Conservation (phyloP, 179 eudicot species). For the Heliamphora pulchella region DNA sequence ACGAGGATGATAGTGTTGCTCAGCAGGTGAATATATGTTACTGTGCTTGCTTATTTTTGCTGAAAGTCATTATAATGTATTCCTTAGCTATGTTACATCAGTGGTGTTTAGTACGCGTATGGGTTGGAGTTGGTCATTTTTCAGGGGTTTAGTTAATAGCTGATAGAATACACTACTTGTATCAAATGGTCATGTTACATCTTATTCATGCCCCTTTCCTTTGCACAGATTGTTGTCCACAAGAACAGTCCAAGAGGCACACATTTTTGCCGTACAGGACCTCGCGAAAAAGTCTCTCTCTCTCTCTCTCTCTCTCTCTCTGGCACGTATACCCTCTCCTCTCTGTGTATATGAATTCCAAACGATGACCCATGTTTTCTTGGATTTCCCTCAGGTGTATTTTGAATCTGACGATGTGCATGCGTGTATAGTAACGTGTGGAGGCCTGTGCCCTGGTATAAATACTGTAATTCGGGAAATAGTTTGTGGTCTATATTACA, state of each 20-base stretch:
- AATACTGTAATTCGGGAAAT: slow-evolving; percentile 84
- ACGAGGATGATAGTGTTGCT: slow-evolving; percentile 58
- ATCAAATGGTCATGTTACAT: not conserved
- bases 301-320: not conserved
- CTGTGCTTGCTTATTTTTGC: not conserved
- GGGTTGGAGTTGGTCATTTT: not conserved
- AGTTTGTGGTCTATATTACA: slow-evolving; percentile 61
- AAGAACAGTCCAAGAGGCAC: slow-evolving; percentile 25
- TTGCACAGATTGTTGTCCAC: slow-evolving; percentile 23
- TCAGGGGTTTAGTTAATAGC: not conserved
- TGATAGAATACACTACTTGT: not conserved
- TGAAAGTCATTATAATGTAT: not conserved
- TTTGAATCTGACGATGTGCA: slow-evolving; percentile 57
- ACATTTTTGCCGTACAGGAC: slow-evolving; percentile 29
- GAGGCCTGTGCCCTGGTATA: slow-evolving; percentile 88
- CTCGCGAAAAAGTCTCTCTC: slow-evolving; percentile 23
- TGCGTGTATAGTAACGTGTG: slow-evolving; percentile 80
- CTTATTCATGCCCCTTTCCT: slow-evolving; percentile 1
- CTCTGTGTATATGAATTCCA: not conserved
- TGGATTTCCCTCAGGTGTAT: slow-evolving; percentile 44
- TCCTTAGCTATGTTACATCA: not conserved
- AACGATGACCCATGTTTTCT: not conserved
- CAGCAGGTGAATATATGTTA: slow-evolving; percentile 35
- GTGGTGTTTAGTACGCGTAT: not conserved
- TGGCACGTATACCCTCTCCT: not conserved